Base-by-base conservation (phyloP, 257 asterid species). In the Solanum sparsipilum region DNA sequence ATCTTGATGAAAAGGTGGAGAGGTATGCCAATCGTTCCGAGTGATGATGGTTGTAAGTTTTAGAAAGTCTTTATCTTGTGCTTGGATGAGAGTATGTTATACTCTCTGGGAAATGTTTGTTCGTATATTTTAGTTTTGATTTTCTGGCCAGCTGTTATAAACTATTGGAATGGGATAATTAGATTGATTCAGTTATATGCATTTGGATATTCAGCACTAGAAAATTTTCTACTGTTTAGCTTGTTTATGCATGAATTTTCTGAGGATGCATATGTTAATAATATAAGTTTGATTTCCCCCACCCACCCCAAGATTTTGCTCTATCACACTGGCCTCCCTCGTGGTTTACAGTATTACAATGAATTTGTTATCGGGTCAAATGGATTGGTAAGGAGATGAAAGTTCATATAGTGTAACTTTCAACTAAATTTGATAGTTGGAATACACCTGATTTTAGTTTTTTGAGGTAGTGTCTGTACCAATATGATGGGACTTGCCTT, bases 1-100 rank as follows among this genome's bases (percentile, higher is more conserved):
- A 95, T 83, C 95, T 95, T 65, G 94, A 93, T 72, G 98, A 95
- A 84, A 95, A 95, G 93, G 98, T 95, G 13, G 96, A 95, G 92
- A 94, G 98, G 98, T 95, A 94, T 39, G 95, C 98, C 1, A 94
- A 92, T 79, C 91, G 98, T 68, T 95, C 98, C 4, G 97, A 95
- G 87, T 95, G 91, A 93, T 15, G 36, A 29, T 71, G 15, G 63
- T 56, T 86, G 70, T 9, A 76, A n/a, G 73, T 41, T 48, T 71
- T 71, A 7, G 74, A 34, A 86, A n/a, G 27, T 85, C 2, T 38
- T 25, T 23, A 5, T 72, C 60, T 29, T 87, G 72, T 84, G 75
- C 46, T 84, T 31, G 56, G 44, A 82, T 10, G 44, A 21, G 70
- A 35, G 83, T 48, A 84, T 84, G 52, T 75, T 25, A 35, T 23